Conservation (phyloP, 208 protist species). For the Trypanosoma avium region DNA sequence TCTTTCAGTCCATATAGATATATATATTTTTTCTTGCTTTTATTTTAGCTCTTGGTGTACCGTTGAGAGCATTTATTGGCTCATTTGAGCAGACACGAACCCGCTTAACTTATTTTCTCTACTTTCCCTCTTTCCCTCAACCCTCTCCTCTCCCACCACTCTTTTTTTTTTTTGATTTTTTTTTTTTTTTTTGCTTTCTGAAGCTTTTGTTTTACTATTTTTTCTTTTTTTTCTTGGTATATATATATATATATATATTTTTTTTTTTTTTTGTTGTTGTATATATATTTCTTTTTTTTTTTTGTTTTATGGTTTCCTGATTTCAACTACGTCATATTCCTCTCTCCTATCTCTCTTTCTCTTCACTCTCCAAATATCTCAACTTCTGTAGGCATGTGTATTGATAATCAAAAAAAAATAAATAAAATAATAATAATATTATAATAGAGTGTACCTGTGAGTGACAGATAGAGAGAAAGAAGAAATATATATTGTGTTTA, state of each 20-base stretch:
- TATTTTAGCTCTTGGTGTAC: no score
- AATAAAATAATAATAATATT: no score
- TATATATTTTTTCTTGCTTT: no score
- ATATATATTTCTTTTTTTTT: background rate
- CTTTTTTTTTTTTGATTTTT: conserved; percentile 25
- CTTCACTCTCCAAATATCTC: background rate
- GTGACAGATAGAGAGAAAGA: no score
- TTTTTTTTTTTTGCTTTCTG: conserved; percentile 6
- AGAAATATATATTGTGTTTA: no score
- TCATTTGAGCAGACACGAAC: no score
- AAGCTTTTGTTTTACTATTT: background rate
- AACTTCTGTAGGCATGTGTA: no score
- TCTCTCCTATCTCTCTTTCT: background rate
- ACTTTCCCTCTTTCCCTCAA: background rate
- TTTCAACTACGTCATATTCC: background rate
- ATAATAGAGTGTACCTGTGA: no score
- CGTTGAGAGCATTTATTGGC: no score
- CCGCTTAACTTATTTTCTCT: no score
- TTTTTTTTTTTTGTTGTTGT: background rate
- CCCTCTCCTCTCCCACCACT: background rate
- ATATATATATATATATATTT: conserved; percentile 5
- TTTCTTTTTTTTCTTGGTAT: conserved; percentile 9
- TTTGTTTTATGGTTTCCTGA: background rate
- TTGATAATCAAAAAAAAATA: no score
- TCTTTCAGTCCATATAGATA: no score